Conservation (phyloP, 2,329 filamentous ascomycete genomes). For the Aspergillus sp. region DNA sequence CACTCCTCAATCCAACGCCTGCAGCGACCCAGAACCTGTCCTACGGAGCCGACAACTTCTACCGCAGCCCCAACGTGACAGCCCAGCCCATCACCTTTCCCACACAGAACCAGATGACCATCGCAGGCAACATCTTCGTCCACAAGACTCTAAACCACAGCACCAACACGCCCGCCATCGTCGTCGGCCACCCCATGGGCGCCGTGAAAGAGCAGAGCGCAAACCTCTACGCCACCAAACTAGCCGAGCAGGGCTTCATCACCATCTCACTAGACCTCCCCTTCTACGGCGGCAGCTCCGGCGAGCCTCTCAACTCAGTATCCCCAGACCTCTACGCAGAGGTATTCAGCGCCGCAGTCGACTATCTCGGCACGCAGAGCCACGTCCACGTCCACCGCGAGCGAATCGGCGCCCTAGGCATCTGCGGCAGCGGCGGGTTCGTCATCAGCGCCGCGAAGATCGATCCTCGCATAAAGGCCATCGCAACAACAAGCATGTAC, state of each 20-base stretch:
- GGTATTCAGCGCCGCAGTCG: constrained; percentile 27
- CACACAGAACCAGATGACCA: constrained; percentile 16
- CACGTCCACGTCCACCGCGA: constrained; percentile 25
- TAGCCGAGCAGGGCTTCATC: constrained; percentile 27
- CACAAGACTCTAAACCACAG: background rate
- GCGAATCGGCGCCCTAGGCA: constrained; percentile 27
- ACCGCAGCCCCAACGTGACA: constrained; percentile 22
- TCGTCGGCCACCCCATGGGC: constrained; percentile 27
- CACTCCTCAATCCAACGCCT: background rate
- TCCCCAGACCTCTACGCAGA: constrained; percentile 24
- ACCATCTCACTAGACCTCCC: constrained; percentile 23
- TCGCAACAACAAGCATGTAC: constrained; percentile 18
- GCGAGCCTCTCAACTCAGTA: constrained; percentile 25
- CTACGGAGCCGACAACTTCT: constrained; percentile 25
- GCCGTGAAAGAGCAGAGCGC: constrained; percentile 29
- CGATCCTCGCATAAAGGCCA: constrained; percentile 19
- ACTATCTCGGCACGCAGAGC: constrained; percentile 24
- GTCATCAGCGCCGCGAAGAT: constrained; percentile 38
- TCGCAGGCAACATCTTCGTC: constrained; percentile 22
- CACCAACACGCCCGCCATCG: constrained; percentile 15
- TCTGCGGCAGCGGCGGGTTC: constrained; percentile 28
- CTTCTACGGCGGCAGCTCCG: constrained; percentile 25
- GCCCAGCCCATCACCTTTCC: constrained; percentile 18
- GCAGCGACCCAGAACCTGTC: constrained; percentile 25
- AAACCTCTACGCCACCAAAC: constrained; percentile 23